Percentiles rank a stretch among this genome's conserved stretches.
These are phyloP conservation scores for Boletus sp. DNA, from an alignment of 1,284 basidiomycete genomes.

Conservation along the genomic window DNA sequence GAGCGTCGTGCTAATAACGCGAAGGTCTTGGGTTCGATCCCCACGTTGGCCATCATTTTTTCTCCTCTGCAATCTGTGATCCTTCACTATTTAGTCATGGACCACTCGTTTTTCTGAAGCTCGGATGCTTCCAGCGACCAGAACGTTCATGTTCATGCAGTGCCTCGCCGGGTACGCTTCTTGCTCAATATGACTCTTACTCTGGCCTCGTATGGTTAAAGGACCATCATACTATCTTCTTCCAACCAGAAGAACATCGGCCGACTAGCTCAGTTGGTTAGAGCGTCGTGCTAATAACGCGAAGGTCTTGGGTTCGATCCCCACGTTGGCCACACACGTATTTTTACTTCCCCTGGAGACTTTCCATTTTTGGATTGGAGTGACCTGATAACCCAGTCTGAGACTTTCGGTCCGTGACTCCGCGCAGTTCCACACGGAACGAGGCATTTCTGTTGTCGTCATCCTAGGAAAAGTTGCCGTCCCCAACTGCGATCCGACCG, in stretches of 20 bases:
- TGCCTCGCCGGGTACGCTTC: too few relatives aligned
- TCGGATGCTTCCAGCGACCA: too few relatives aligned
- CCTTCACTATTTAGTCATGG: too few relatives aligned
- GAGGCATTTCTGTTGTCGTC: not conserved
- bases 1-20: slow-evolving; percentile 18
- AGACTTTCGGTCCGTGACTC: slow-evolving; percentile 20
- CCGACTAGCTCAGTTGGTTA: slow-evolving; percentile 30
- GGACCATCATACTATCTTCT: too few relatives aligned
- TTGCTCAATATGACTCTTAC: too few relatives aligned
- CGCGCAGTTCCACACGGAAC: not conserved
- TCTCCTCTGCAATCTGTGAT: too few relatives aligned
- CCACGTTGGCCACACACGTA: slow-evolving; percentile 28
- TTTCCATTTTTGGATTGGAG: slow-evolving; percentile 17
- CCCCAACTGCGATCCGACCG: slow-evolving; percentile 11
- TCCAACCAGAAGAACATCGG: too few relatives aligned
- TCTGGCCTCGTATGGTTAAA: too few relatives aligned
- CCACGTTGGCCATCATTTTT: slow-evolving; percentile 15
- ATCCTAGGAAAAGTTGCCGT: not conserved
- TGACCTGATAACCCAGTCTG: slow-evolving; percentile 19
- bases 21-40: slow-evolving; percentile 31
- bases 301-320: slow-evolving; percentile 34
- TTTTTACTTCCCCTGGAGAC: not conserved
- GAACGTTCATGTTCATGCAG: too few relatives aligned
- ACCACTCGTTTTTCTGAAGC: too few relatives aligned
- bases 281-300: slow-evolving; percentile 33